Evolutionary conservation across 148 eudicot species (phyloP), one percentile per base, ranked within the genome.

Genomic region (Nyssa sinensis): DNA sequence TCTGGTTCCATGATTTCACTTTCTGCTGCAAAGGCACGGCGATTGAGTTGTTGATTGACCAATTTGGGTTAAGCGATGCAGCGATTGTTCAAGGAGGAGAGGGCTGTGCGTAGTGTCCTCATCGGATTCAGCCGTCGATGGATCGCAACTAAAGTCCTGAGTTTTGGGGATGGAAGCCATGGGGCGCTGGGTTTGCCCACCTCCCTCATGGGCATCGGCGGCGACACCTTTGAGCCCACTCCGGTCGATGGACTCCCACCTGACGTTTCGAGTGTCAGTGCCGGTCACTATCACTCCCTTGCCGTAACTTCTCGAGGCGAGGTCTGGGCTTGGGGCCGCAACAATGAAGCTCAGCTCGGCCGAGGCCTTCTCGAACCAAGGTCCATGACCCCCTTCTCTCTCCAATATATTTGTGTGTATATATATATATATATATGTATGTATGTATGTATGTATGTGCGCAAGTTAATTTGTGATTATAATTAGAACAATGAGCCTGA

Each of bases 261-360:
- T 6, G 90, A 93, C 70, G 75, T 96, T 44, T 79, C 76, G 49
- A 75, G 77, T 70, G 87, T 93, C 33, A 78, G 85, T 34, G 88
- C 97, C 55, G 99, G 99, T 7, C 99, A 96, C 28, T 96, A 89
- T 79, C 99, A 96, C 80, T 96, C 99, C 57, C 89, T 96, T 64
- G 98, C 97, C 66, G 89, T 96, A 62, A 96, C 98, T 27, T 76
- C 82, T 71, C 74, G 77, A 64, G 98, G 98, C 30, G 89, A 93
- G 66, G 68, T 93, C 72, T 96, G 98, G 99, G 86, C 98, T 64
- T 96, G 98, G 99, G 99, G 99, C 55, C 89, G 98, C 67, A 93
- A 96, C 63, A 63, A 71, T 10, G 99, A 96, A 67, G 83, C 81
- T 34, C 98, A 96, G 83, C 99, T 96, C 53, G 98, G 97, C 58